Evolutionary conservation across 2,329 filamentous ascomycete species (phyloP).

Genomic region (Penicillium nordicum): DNA sequence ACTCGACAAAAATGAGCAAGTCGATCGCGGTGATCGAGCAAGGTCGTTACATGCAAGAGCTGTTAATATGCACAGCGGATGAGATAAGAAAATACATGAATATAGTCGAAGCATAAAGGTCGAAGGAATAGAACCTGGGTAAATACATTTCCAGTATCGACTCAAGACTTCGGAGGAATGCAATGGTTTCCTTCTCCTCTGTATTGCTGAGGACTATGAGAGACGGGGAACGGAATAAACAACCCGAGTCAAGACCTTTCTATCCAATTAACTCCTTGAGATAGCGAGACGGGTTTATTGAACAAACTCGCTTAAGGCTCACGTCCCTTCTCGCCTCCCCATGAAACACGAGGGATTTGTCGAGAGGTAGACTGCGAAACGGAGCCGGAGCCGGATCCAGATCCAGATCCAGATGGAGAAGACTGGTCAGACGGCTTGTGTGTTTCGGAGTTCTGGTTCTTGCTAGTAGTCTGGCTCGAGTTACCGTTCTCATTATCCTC

Average conservation of each 20-base stretch:
- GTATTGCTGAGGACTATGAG: background rate
- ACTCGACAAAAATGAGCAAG: constrained; percentile 2
- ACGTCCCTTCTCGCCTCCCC: constrained; percentile 42
- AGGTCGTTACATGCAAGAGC: constrained; percentile 4
- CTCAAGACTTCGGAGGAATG: background rate
- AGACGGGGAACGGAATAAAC: background rate
- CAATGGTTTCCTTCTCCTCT: background rate
- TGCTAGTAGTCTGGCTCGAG: constrained; percentile 20
- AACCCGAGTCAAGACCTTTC: background rate
- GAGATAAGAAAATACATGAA: constrained; percentile 9
- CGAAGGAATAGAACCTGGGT: background rate
- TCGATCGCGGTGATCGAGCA: background rate
- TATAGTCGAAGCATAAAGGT: background rate
- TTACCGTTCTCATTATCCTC: constrained; percentile 23
- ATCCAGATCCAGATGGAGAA: constrained; percentile 18
- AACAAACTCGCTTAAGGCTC: constrained; percentile 7
- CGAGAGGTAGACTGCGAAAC: constrained; percentile 17
- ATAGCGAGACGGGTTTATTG: background rate
- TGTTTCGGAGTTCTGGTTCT: constrained; percentile 32
- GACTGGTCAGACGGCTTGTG: constrained; percentile 27
- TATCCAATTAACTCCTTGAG: background rate
- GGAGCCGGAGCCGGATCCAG: constrained; percentile 13
- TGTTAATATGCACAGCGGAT: constrained; percentile 2
- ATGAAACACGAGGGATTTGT: constrained; percentile 38
- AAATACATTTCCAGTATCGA: background rate